Base-by-base conservation (phyloP, 192 early-diverging fungal genomes). In the Backusella morwellensis region DNA sequence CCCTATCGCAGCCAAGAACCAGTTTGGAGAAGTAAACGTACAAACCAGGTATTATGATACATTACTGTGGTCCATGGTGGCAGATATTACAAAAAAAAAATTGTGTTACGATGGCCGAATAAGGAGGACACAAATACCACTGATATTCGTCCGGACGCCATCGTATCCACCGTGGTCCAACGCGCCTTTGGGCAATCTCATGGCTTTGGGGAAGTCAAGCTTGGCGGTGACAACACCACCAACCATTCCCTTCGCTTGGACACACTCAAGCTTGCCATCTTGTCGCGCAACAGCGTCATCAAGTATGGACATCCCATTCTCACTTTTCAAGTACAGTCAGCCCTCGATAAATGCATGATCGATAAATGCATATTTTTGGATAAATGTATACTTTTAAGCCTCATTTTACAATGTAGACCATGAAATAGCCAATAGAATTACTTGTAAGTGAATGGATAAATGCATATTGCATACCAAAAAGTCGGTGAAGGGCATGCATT, bases 311-410 rank as follows among this genome's bases (percentile, higher is more conserved):
- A 66, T 66, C 76, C 76, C 26, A 70, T 72, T 72, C 76, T 72
- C 68, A 77, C 69, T 32, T 77, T 77, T 72, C 76, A 77, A 72
- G 70, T 56, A 38, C n/a, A n/a, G n/a, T n/a, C n/a, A n/a, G n/a
- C n/a, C n/a, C n/a, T n/a, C n/a, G n/a, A n/a, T n/a, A n/a, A n/a
- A n/a, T n/a, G n/a, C n/a, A n/a, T n/a, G n/a, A n/a, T n/a, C n/a
- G n/a, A n/a, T n/a, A n/a, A n/a, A n/a, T n/a, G n/a, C n/a, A n/a
- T n/a, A n/a, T n/a, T n/a, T n/a, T n/a, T n/a, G n/a, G n/a, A n/a
- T n/a, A n/a, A n/a, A n/a, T n/a, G n/a, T n/a, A n/a, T n/a, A n/a
- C n/a, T n/a, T n/a, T n/a, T n/a, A n/a, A n/a, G n/a, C n/a, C n/a
- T n/a, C n/a, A n/a, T n/a, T n/a, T n/a, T n/a, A n/a, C n/a, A n/a